Percentiles rank a stretch among this genome's conserved stretches.
These are phyloP conservation scores for Candolleomyces aberdarensis DNA, from an alignment of 768 basidiomycete genomes.

Conservation along the genomic window DNA sequence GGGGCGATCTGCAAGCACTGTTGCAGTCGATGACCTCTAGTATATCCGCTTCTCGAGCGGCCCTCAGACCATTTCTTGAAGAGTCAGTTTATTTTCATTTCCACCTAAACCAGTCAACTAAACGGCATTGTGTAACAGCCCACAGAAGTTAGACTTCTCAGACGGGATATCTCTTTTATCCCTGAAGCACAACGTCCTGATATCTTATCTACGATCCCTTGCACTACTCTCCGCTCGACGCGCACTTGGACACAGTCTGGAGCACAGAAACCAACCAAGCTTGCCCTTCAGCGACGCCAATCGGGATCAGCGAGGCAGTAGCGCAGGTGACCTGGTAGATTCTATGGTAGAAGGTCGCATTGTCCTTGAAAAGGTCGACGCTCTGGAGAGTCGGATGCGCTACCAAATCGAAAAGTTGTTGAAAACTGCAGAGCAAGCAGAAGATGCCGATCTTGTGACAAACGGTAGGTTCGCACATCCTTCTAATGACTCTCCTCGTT, in stretches of 20 bases:
- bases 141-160: constrained; percentile 42
- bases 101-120: constrained; percentile 9
- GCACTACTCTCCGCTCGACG: constrained; percentile 71
- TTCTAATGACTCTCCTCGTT: constrained; percentile 1
- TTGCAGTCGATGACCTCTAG: constrained; percentile 61
- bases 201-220: constrained; percentile 85
- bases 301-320: constrained; percentile 52
- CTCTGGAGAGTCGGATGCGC: constrained; percentile 81
- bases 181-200: constrained; percentile 78
- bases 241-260: constrained; percentile 61
- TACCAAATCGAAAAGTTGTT: constrained; percentile 98
- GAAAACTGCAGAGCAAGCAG: constrained; percentile 63
- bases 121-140: constrained; percentile 15
- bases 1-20: constrained; percentile 24
- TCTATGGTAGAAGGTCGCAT: constrained; percentile 76
- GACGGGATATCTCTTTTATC: constrained; percentile 91
- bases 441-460: constrained; percentile 35
- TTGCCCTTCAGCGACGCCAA: constrained; percentile 50
- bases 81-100: constrained; percentile 39
- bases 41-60: constrained; percentile 56
- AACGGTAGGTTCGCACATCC: constrained; percentile 53
- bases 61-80: constrained; percentile 50
- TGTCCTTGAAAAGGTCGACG: constrained; percentile 84
- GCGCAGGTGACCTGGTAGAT: constrained; percentile 75
- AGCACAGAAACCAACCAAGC: constrained; percentile 44